A percentile compares a stretch with the other conserved stretches of the same genome.
phyloP scores from a whole-genome alignment of 179 eudicot species.

The Vitellaria paradoxa region DNA sequence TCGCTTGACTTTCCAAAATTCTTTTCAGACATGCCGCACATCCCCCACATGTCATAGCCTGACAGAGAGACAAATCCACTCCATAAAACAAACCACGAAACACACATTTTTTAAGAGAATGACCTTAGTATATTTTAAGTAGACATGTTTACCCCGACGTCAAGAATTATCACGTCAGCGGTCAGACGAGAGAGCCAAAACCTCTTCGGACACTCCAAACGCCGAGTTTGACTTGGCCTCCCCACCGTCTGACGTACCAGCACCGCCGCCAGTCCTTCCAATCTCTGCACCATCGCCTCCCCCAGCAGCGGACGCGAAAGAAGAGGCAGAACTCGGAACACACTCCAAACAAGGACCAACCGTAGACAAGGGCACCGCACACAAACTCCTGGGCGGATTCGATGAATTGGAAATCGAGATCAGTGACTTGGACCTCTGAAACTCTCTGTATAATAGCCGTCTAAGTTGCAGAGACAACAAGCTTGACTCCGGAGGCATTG shows the following conservation, averaged over 20 bases:
- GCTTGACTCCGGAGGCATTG: conserved; percentile 25
- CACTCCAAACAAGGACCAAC: conserved; percentile 31
- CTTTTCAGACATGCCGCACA: conserved; percentile 95
- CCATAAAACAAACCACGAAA: no score
- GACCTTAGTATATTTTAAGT: no score
- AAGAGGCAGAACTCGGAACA: conserved; percentile 38
- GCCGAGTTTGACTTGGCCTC: conserved; percentile 34
- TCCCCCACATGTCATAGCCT: conserved; percentile 99
- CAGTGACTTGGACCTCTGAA: conserved; percentile 11
- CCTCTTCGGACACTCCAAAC: conserved; percentile 40
- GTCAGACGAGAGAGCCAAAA: conserved; percentile 44
- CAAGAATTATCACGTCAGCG: conserved; percentile 88
- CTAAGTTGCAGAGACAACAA: not conserved
- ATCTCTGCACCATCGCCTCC: conserved; percentile 15
- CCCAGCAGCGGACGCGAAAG: conserved; percentile 31
- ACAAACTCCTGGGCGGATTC: conserved; percentile 2
- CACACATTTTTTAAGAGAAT: no score
- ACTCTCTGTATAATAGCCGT: not conserved
- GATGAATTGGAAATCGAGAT: conserved; percentile 15
- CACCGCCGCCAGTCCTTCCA: no score
- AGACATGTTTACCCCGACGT: conserved; percentile 57
- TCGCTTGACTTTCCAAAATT: conserved; percentile 87
- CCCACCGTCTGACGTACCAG: conserved; percentile 41
- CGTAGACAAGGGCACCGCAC: conserved; percentile 14
- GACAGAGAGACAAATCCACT: conserved; percentile 5